Evolutionary conservation across 202 grass and related monocot genomes (phyloP).

Genomic region (Panicum virgatum): DNA sequence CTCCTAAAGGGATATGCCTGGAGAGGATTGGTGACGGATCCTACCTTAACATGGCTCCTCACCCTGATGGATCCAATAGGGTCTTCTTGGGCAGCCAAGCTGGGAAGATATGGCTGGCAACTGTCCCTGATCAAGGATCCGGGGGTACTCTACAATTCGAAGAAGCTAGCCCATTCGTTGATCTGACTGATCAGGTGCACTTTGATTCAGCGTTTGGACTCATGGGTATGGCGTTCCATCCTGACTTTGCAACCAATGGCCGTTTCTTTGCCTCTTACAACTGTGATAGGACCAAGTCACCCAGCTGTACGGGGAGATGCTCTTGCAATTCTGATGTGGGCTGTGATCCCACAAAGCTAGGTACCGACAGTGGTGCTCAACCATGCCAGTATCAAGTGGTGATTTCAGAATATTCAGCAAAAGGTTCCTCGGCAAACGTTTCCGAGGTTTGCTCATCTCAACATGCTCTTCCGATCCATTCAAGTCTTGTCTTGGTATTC

Average conservation of each 20-base stretch:
- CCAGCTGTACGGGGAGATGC: slow-evolving; percentile 78
- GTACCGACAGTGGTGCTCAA: slow-evolving; percentile 62
- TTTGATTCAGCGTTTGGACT: slow-evolving; percentile 65
- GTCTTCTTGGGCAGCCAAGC: slow-evolving; percentile 78
- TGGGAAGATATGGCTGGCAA: slow-evolving; percentile 77
- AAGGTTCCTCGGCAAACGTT: slow-evolving; percentile 68
- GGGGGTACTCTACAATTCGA: slow-evolving; percentile 54
- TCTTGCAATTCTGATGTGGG: slow-evolving; percentile 83
- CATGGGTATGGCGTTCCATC: slow-evolving; percentile 87
- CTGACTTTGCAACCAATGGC: slow-evolving; percentile 67
- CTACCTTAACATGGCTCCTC: slow-evolving; percentile 81
- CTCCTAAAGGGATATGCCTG: slow-evolving; percentile 76
- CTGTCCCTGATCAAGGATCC: slow-evolving; percentile 80
- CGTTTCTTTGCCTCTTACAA: slow-evolving; percentile 95
- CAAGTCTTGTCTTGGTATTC: slow-evolving; percentile 1
- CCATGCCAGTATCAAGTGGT: slow-evolving; percentile 86
- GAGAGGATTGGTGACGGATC: slow-evolving; percentile 78
- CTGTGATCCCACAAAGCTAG: slow-evolving; percentile 80
- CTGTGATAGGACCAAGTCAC: slow-evolving; percentile 69
- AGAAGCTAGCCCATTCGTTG: slow-evolving; percentile 60
- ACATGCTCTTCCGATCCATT: slow-evolving; percentile 1
- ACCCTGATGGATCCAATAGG: slow-evolving; percentile 84
- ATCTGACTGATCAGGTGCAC: slow-evolving; percentile 89
- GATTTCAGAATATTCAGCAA: slow-evolving; percentile 75
- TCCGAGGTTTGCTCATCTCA: slow-evolving; percentile 56